phyloP scores from a whole-genome alignment of 768 basidiomycete species.

The Neoboletus magnificus region DNA sequence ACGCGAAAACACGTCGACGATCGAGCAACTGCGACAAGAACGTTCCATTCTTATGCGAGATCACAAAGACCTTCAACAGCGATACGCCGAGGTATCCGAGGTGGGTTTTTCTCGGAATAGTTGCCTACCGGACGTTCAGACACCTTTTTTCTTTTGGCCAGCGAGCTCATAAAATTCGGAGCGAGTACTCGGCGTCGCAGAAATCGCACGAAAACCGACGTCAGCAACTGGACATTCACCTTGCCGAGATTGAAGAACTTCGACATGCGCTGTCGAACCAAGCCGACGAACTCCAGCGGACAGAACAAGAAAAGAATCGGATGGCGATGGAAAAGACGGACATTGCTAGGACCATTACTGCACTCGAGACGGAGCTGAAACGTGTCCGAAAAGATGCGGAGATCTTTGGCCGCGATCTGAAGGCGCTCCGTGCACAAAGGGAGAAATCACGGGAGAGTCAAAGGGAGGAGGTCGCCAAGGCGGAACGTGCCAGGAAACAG shows the following conservation, averaged over 20 bases:
- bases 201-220: conserved; percentile 68
- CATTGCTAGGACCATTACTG: conserved; percentile 62
- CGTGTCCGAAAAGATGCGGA: conserved; percentile 77
- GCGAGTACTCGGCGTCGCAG: conserved; percentile 58
- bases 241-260: conserved; percentile 75
- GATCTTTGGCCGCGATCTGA: conserved; percentile 74
- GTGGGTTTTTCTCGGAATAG: conserved; percentile 35
- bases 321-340: conserved; percentile 61
- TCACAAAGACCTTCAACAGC: conserved; percentile 69
- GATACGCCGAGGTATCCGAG: conserved; percentile 63
- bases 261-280: conserved; percentile 60
- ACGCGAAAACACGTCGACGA: conserved; percentile 63
- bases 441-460: conserved; percentile 55
- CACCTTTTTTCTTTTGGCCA: conserved; percentile 19
- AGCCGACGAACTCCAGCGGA: conserved; percentile 57
- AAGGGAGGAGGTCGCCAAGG: conserved; percentile 51
- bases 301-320: conserved; percentile 61
- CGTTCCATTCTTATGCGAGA: conserved; percentile 65
- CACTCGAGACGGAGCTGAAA: conserved; percentile 68
- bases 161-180: conserved; percentile 60
- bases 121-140: not conserved
- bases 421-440: conserved; percentile 61
- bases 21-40: conserved; percentile 75
- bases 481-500: conserved; percentile 68
- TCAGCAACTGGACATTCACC: conserved; percentile 68